These are phyloP conservation scores for Aeschynomene evenia DNA, from an alignment of 306 rosid species.

Conservation along the genomic window DNA sequence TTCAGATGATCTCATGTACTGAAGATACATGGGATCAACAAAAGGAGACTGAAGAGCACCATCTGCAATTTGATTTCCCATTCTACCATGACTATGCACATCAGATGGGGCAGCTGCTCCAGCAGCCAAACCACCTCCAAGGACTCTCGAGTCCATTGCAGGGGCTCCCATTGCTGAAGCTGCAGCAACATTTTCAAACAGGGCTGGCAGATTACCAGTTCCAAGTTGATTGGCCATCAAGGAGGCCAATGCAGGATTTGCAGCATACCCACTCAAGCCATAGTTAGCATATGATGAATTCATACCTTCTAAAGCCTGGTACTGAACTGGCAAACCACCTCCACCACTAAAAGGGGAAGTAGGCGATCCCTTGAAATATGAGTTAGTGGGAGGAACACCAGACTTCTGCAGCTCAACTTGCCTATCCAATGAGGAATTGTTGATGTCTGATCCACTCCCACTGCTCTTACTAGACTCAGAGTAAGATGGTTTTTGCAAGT, in stretches of 20 bases:
- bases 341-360: conserved; percentile 60
- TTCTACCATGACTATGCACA: conserved; percentile 59
- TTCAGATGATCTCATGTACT: conserved; percentile 81
- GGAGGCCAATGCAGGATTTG: conserved; percentile 71
- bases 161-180: conserved; percentile 70
- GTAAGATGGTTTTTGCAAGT: conserved; percentile 45
- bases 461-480: conserved; percentile 52
- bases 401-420: conserved; percentile 60
- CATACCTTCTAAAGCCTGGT: conserved; percentile 65
- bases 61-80: conserved; percentile 72
- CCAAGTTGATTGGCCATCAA: conserved; percentile 88
- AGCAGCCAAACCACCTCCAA: conserved; percentile 65
- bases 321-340: conserved; percentile 55
- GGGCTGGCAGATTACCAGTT: conserved; percentile 64
- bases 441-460: conserved; percentile 48
- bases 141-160: conserved; percentile 75
- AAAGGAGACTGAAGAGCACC: conserved; percentile 70
- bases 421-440: conserved; percentile 51
- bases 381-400: conserved; percentile 40
- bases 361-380: conserved; percentile 66
- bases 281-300: conserved; percentile 66
- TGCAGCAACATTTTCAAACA: conserved; percentile 73
- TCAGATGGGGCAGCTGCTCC: conserved; percentile 67
- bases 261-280: conserved; percentile 64
- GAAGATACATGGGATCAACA: conserved; percentile 85